Percentiles rank a stretch among this genome's conserved stretches.
Evolutionary conservation across 768 basidiomycete genomes (phyloP).

Genomic region (Favolaschia claudopus): DNA sequence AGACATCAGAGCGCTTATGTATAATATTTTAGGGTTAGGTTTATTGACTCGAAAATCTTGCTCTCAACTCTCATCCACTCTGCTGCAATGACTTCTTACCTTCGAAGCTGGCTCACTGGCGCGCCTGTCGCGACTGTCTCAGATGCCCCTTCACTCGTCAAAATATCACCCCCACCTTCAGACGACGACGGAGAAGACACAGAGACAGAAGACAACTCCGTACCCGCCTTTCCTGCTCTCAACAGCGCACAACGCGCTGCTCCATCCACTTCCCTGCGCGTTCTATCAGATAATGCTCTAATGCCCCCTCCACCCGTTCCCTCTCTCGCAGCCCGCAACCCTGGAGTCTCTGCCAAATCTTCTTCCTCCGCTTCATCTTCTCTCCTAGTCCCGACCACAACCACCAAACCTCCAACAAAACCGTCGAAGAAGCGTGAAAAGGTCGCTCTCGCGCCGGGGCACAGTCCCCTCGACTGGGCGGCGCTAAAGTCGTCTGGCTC

Average conservation of each 20-base stretch:
- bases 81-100: conserved; percentile 60
- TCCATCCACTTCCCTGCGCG: conserved; percentile 38
- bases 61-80: conserved; percentile 2
- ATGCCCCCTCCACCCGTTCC: conserved; percentile 66
- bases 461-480: conserved; percentile 94
- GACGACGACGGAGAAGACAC: conserved; percentile 51
- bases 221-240: conserved; percentile 78
- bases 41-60: background rate
- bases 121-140: conserved; percentile 35
- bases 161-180: conserved; percentile 48
- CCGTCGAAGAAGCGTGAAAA: conserved; percentile 71
- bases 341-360: conserved; percentile 42
- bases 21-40: background rate
- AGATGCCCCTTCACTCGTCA: conserved; percentile 43
- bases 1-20: background rate
- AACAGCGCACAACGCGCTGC: conserved; percentile 74
- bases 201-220: conserved; percentile 58
- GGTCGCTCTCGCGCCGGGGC: conserved; percentile 90
- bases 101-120: conserved; percentile 64
- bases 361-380: conserved; percentile 45
- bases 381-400: conserved; percentile 66
- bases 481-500: conserved; percentile 80
- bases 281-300: conserved; percentile 54
- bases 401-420: conserved; percentile 64
- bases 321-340: conserved; percentile 47